Evolutionary conservation across 2,329 filamentous ascomycete genomes (phyloP), one percentile per base, ranked within the genome.

Genomic region (Hortaea sp.): DNA sequence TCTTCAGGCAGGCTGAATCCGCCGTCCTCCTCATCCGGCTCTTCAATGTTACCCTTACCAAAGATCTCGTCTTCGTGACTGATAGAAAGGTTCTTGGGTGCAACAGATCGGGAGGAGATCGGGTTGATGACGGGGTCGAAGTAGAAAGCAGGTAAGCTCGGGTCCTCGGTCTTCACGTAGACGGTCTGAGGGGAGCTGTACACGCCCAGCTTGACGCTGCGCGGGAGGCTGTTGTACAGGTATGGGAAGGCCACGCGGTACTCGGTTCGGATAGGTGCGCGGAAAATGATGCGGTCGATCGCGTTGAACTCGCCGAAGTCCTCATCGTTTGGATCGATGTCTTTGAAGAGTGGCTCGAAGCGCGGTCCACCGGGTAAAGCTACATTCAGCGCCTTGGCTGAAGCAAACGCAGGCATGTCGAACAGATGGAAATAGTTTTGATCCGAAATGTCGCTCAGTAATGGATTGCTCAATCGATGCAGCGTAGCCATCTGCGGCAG

Each of bases 291-390:
- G 57, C 94, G 87, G 62, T 98, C 92, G 58, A 98, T 98, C 31
- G 92, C 92, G 62, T 98, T 98, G 75, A 98, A 98, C 67, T 98
- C 92, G 67, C 92, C 92, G 68, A 98, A 98, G 63, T 98, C 92
- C 66, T 98, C 92, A 57, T 97, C 90, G 58, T 98, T 98, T 1
- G 92, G 92, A 65, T 98, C 89, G 50, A 98, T 89, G 59, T 98
- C 92, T 69, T 98, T 98, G 74, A 95, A 98, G 13, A 98, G 67
- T 27, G 92, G 92, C 67, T 98, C 92, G 53, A 98, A 98, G 29
- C 92, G 82, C 50, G 92, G 92, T 7, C 92, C 94, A 63, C 92
- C 92, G n/a, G 92, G 92, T 45, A 98, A 87, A 7, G 94, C 90
- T 44, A 98, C 90, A 57, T 98, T 98, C 39, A 98, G 73, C 0